Evolutionary conservation across 192 early-diverging fungal genomes (phyloP).

Genomic region (Thamnidium elegans): DNA sequence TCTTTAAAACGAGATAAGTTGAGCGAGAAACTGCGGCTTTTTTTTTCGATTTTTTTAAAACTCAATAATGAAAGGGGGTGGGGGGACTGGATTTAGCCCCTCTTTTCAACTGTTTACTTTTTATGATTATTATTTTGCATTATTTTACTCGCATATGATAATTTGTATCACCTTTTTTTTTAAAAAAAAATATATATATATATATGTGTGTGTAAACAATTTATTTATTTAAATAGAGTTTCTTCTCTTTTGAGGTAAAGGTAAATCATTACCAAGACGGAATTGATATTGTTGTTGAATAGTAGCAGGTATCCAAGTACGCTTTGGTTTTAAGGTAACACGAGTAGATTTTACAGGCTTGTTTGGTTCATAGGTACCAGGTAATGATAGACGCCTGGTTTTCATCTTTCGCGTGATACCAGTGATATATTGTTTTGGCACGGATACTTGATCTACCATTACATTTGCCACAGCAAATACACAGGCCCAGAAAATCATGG

Average conservation of each 20-base stretch:
- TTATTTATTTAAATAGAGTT: constrained; percentile 9
- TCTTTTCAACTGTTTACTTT: too few relatives aligned
- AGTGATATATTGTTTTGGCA: neutral
- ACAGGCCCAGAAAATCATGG: constrained; percentile 16
- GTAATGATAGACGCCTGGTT: constrained; percentile 7
- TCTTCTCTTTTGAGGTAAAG: neutral
- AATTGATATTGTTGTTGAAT: constrained; percentile 1
- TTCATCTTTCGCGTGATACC: neutral
- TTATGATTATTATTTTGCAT: too few relatives aligned
- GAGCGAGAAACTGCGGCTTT: too few relatives aligned
- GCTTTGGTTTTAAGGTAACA: neutral
- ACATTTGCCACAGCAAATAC: constrained; percentile 6
- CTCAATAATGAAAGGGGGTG: too few relatives aligned
- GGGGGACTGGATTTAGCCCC: too few relatives aligned
- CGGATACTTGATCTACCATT: constrained; percentile 4
- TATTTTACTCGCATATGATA: too few relatives aligned
- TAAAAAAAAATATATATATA: too few relatives aligned
- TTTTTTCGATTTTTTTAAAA: too few relatives aligned
- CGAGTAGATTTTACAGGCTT: neutral
- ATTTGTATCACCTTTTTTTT: too few relatives aligned
- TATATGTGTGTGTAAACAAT: too few relatives aligned
- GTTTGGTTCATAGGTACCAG: constrained; percentile 6
- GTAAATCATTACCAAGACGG: neutral
- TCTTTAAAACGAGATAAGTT: too few relatives aligned
- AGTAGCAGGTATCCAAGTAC: constrained; percentile 4